phyloP scores from a whole-genome alignment of 208 protist genomes.

The Trypanosoma avium region DNA sequence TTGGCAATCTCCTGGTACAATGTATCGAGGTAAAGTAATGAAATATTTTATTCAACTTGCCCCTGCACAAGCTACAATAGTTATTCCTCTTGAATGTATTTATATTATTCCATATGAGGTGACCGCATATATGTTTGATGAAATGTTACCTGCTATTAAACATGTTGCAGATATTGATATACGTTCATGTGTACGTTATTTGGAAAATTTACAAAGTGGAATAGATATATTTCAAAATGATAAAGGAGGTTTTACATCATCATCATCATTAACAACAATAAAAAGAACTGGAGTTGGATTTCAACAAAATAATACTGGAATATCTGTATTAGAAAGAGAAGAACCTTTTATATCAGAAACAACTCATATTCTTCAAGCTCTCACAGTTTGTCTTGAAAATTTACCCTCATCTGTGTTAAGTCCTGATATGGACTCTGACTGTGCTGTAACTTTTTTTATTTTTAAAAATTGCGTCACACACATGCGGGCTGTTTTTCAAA shows the following conservation, averaged over 20 bases:
- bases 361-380: conserved; percentile 65
- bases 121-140: conserved; percentile 80
- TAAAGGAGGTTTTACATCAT: conserved; percentile 1
- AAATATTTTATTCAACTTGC: conserved; percentile 81
- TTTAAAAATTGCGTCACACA: conserved; percentile 83
- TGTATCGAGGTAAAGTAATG: conserved; percentile 64
- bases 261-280: not conserved
- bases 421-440: conserved; percentile 77
- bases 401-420: conserved; percentile 72
- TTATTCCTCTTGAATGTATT: conserved; percentile 55
- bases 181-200: conserved; percentile 53
- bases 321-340: conserved; percentile 19
- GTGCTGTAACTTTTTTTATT: conserved; percentile 85
- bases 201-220: conserved; percentile 48
- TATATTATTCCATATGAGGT: conserved; percentile 83
- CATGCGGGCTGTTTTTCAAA: conserved; percentile 62
- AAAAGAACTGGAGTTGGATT: not conserved
- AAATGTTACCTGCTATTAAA: conserved; percentile 73
- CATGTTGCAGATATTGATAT: conserved; percentile 75
- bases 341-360: conserved; percentile 77
- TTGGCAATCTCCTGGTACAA: conserved; percentile 18
- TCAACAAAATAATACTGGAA: conserved; percentile 4
- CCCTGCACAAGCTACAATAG: conserved; percentile 44
- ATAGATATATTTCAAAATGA: conserved; percentile 15
- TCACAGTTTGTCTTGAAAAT: conserved; percentile 71